A percentile compares a stretch with the other conserved stretches of the same genome.
Evolutionary conservation across 495 filamentous ascomycete genomes (phyloP).

Genomic region (Daldinia caldariorum): DNA sequence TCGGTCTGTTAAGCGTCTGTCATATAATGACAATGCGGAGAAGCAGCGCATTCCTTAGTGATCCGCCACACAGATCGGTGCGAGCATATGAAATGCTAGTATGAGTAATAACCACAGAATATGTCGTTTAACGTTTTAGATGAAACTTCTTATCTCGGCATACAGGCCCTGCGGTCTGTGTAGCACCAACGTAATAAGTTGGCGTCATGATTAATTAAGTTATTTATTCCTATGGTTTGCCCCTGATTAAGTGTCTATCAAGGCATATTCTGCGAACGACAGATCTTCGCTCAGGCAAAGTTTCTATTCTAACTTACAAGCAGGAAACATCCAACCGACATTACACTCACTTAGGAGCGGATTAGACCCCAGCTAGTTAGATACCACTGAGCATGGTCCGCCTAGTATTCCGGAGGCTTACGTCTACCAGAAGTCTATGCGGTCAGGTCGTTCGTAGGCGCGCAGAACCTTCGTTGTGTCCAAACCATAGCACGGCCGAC

Average conservation of each 20-base stretch:
- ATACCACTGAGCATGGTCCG: too few species aligned
- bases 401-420: not conserved
- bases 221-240: constrained; percentile 1
- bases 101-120: too few species aligned
- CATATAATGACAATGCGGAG: too few species aligned
- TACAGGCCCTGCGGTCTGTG: not conserved
- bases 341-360: not conserved
- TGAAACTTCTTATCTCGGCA: too few species aligned
- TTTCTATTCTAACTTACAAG: constrained; percentile 29
- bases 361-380: not conserved
- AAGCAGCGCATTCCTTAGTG: too few species aligned
- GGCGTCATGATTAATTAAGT: constrained; percentile 22
- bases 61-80: too few species aligned
- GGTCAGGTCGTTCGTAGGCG: not conserved
- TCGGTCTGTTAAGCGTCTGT: too few species aligned
- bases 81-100: too few species aligned
- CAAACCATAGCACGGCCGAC: not conserved
- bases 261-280: not conserved
- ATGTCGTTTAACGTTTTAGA: too few species aligned
- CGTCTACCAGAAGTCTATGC: not conserved
- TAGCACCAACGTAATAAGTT: constrained; percentile 1
- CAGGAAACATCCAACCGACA: not conserved
- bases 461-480: not conserved
- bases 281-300: constrained; percentile 25
- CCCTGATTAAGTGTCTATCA: not conserved